These are phyloP conservation scores for Parietaria judaica DNA, from an alignment of 306 rosid species.

Conservation along the genomic window DNA sequence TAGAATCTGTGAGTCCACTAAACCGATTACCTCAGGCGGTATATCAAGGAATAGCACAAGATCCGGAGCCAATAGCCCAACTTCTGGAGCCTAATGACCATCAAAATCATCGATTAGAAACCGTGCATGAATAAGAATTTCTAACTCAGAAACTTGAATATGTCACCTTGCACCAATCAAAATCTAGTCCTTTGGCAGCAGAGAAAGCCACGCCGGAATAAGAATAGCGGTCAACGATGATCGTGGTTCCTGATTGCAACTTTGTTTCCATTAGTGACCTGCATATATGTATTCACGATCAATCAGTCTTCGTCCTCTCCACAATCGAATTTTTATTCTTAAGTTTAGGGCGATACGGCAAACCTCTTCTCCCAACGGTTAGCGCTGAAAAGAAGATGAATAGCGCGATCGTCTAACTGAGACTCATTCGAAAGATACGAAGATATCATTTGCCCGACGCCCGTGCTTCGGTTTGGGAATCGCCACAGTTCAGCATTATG, in stretches of 20 bases:
- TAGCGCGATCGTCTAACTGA: conserved; percentile 69
- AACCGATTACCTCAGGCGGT: conserved; percentile 63
- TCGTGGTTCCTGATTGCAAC: conserved; percentile 71
- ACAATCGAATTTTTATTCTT: no score
- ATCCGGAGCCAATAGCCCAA: conserved; percentile 80
- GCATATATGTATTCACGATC: conserved; percentile 9
- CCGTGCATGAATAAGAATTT: conserved; percentile 4
- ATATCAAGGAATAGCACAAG: conserved; percentile 70
- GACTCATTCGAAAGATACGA: conserved; percentile 75
- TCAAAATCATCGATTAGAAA: background rate
- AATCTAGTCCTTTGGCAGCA: conserved; percentile 73
- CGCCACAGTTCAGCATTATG: conserved; percentile 66
- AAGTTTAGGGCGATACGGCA: background rate
- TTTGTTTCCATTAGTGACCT: conserved; percentile 83
- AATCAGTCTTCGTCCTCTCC: background rate
- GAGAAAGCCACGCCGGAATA: conserved; percentile 98
- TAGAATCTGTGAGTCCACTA: background rate
- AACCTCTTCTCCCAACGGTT: conserved; percentile 99
- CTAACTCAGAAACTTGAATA: background rate
- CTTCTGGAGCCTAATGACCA: conserved; percentile 73
- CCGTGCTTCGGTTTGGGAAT: conserved; percentile 81
- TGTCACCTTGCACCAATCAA: conserved; percentile 90
- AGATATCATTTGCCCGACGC: conserved; percentile 84
- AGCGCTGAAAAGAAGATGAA: conserved; percentile 93
- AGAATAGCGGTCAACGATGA: conserved; percentile 92